Percentiles rank a stretch among this genome's conserved stretches.
Conservation (phyloP, 768 basidiomycete genomes). For the Hygrophorus pudorinus region DNA sequence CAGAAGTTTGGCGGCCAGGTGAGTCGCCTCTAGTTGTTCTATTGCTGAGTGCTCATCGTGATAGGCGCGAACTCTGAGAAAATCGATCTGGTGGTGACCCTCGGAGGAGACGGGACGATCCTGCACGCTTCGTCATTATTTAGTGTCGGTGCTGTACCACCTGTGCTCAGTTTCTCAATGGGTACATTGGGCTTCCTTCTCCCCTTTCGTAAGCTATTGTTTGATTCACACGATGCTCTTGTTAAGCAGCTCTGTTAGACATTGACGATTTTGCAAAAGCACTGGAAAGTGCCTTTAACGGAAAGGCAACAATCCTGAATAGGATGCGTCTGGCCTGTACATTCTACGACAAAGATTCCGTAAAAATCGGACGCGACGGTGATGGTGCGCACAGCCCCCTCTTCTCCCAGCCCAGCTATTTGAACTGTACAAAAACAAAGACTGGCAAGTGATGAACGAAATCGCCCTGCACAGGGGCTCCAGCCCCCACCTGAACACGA, state of each 20-base stretch:
- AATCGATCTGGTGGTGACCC: constrained; percentile 81
- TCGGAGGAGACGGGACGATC: constrained; percentile 94
- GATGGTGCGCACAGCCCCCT: constrained; percentile 35
- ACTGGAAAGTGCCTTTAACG: constrained; percentile 67
- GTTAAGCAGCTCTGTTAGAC: constrained; percentile 36
- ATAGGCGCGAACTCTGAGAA: constrained; percentile 41
- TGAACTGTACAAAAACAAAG: constrained; percentile 28
- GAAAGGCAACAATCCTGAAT: constrained; percentile 74
- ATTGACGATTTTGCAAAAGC: constrained; percentile 82
- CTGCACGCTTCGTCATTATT: constrained; percentile 90
- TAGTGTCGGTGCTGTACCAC: constrained; percentile 83
- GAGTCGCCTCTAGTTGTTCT: constrained; percentile 9
- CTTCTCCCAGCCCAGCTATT: neutral
- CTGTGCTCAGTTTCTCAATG: constrained; percentile 86
- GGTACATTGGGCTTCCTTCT: constrained; percentile 90
- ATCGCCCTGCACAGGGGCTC: constrained; percentile 87
- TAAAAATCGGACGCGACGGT: constrained; percentile 43
- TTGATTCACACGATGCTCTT: neutral
- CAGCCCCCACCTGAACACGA: constrained; percentile 85
- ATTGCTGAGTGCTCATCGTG: constrained; percentile 2
- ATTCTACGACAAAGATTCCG: constrained; percentile 54
- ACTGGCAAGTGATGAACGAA: constrained; percentile 98
- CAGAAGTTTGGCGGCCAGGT: constrained; percentile 61
- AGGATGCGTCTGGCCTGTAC: constrained; percentile 85
- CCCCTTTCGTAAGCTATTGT: constrained; percentile 70